Base-by-base conservation (phyloP, 2,329 filamentous ascomycete species). In the Passalora sequoiae region DNA sequence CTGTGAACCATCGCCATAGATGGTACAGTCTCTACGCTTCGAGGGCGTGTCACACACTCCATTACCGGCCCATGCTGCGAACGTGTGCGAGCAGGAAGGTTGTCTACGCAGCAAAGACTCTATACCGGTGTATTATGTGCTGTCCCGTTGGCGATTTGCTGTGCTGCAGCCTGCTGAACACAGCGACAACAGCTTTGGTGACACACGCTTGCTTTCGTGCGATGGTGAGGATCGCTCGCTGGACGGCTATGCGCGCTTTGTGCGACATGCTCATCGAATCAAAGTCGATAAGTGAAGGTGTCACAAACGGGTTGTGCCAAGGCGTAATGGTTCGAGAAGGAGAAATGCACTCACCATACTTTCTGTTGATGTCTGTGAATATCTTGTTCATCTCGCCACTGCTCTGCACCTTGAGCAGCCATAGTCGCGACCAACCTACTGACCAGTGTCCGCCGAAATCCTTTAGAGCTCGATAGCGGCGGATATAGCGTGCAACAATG, bases 401-500 rank as follows among this genome's bases (percentile, higher is more conserved):
- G 40, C 54, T 51, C 43, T 62, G 60, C 20, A 62, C 62, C 15
- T 53, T 52, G 16, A 66, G 54, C 28, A 68, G 58, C 65, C 65
- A 68, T 49, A 67, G 39, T 13, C 66, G 53, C 5, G 63, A 64
- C 59, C 63, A 68, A 7, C 62, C 63, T 13, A 58, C 54, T 1
- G 56, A 60, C 58, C 63, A 65, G 40, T 66, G 66, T 20, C 66
- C 66, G 15, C 60, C 59, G 46, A 68, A 68, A 6, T 60, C 50
- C 13, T 50, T 55, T 37, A 68, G 54, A 2, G 60, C 50, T 40
- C 51, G 50, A 44, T 64, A 64, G n/a, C 53, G 57, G 16, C 51
- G 57, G 15, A 62, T 37, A 19, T 52, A 57, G 21, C 55, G 61
- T 43, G 53, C 39, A 19, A 60, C 47, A 28, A 46, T 43, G 17